Conservation (phyloP, 257 asterid species). For the Solanum paucissectum region DNA sequence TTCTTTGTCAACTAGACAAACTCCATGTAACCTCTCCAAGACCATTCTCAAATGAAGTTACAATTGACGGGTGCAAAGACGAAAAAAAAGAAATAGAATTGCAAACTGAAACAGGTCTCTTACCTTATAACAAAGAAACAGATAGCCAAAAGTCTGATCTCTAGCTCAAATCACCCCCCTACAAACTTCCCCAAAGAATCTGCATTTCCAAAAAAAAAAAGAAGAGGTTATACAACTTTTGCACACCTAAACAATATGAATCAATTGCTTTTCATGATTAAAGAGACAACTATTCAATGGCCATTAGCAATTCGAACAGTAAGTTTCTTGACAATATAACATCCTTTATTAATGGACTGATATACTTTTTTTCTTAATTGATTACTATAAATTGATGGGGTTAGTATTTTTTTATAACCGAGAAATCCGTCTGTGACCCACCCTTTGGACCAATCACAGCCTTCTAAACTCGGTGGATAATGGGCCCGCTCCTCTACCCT, state of each 20-base stretch:
- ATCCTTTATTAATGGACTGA: background rate
- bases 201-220: background rate
- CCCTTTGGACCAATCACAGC: too few species aligned
- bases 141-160: background rate
- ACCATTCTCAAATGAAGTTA: background rate
- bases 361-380: background rate
- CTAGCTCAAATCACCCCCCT: background rate
- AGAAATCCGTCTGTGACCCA: accelerated
- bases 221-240: background rate
- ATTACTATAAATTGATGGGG: background rate
- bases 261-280: background rate
- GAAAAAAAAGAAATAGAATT: background rate
- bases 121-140: constrained; percentile 46
- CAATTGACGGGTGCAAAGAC: background rate
- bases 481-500: too few species aligned
- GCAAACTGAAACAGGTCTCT: constrained; percentile 36
- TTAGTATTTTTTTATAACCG: background rate
- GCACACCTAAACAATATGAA: background rate
- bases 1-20: background rate
- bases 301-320: background rate
- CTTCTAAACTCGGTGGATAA: too few species aligned
- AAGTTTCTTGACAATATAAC: background rate
- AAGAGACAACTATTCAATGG: background rate
- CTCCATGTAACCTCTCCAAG: background rate
- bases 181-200: background rate